Base-by-base conservation (phyloP, 2,329 filamentous ascomycete genomes). In the Penicillium decumbens region DNA sequence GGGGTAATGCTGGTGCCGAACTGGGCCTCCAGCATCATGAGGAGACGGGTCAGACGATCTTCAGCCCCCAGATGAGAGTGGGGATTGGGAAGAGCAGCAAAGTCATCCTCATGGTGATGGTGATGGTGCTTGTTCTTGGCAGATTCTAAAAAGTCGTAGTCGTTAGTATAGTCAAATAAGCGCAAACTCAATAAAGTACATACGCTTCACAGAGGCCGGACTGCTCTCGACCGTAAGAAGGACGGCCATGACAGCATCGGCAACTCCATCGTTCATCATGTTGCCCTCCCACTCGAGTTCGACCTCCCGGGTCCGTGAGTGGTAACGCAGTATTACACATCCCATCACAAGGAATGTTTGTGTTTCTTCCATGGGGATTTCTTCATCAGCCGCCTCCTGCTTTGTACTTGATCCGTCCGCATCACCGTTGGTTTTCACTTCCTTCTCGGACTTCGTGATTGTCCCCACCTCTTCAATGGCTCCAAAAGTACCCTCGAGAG, bases 231-330 rank as follows among this genome's bases (percentile, higher is more conserved):
- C 88, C 0, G 88, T 91, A 60, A 95, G 83, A 9, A 98, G 79
- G 2, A 96, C 89, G 0, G 90, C 90, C 78, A 97, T 89, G 47
- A 97, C 87, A 13, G 93, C 90, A 71, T 98, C 93, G n/a, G 93
- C 93, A 63, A 98, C 95, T 53, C 90, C 89, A 65, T 98, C 93
- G 68, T 97, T 98, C 64, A 96, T 85, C 75, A 95, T 88, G 67
- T 97, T 98, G 50, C 91, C 93, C 68, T 97, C 92, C 93, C 93
- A 98, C 71, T 95, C 90, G 2, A 97, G 77, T 67, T 95, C 90
- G 5, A 96, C 81, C 65, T 93, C 85, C 48, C 91, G 88, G 58
- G 83, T 85, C 10, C 71, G 68, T 54, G 77, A 80, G 55, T 80
- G 80, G 70, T 93, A 90, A 18, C 85, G 81, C n/a, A 97, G 83